Evolutionary conservation across 306 rosid genomes (phyloP), one percentile per base, ranked within the genome.

Genomic region (Cyamopsis tetragonoloba): DNA sequence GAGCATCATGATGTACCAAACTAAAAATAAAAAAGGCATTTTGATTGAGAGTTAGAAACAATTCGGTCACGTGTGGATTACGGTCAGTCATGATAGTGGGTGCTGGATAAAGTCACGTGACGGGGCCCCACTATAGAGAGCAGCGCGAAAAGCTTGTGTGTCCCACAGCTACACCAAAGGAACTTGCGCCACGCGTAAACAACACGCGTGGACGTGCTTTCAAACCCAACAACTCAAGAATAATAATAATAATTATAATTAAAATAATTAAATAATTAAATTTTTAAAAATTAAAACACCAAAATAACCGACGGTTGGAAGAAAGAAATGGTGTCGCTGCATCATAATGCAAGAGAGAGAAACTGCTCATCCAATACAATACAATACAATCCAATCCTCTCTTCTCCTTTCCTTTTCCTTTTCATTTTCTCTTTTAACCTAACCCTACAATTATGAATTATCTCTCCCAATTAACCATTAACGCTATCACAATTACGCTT

Each of bases 61-160:
- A 31, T 42, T 14, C 12, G 50, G 8, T 69, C 57, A 71, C 58
- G 73, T 71, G 81, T 3, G 7, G 6, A 27, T 37, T 71, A 77
- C 68, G 77, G 47, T 23, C 35, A 61, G 13, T 50, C 17, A 8
- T 19, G 31, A 3, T 3, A 18, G 34, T 8, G 15, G 47, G n/a
- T 4, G 39, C 34, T 35, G 62, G 64, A 68, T 31, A 59, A 49
- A 49, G 77, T 67, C 86, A 81, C 86, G 83, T 79, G 84, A 70
- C 24, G 0, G 4, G 61, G 32, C 44, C 66, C 62, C 61, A 14
- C 4, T 17, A 61, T 3, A 1, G 68, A 24, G 68, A 34, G 31
- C 22, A 5, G 62, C 34, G 57, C 46, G 51, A 31, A 41, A 22
- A 68, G 75, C 42, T 13, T 20, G 68, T 14, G 11, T n/a, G 72